Base-by-base conservation (phyloP, 805 yeast species). In the Peterozyma toletana region DNA sequence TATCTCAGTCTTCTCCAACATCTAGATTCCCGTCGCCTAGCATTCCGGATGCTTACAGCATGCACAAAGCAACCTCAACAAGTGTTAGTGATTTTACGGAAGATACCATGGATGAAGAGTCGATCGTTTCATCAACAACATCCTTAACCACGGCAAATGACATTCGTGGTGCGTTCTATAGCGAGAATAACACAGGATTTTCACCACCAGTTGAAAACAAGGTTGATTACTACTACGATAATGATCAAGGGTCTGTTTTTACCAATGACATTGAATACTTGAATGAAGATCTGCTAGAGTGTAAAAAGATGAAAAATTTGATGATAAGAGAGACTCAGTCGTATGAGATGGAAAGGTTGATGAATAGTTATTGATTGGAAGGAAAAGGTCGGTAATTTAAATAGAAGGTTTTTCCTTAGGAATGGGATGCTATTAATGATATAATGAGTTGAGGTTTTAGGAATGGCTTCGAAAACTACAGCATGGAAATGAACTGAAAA, bases 291-390 rank as follows among this genome's bases (percentile, higher is more conserved):
- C 40, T 39, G 37, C 27, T 36, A 14, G 42, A 37, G 30, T 27
- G 16, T 2, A 41, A 41, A 14, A 35, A 45, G 11, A 35, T 17
- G 18, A 44, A 40, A 35, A 42, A 41, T 42, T 27, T 42, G 14
- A 29, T 35, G 35, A 21, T 21, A 21, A 21, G 27, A 21, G 48
- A 45, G 29, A 45, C 36, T 6, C 15, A 41, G 37, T 30, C 42
- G 27, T 30, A 37, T 30, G 44, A 45, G 17, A 45, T 41, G 45
- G 13, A 14, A 18, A 41, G 38, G 35, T 33, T 41, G 36, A 21
- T 35, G 2, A 39, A 33, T 16, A 33, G 39, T 2, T 43, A 31
- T 39, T 16, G 21, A 29, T 5, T 15, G 11, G 13, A 9, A 29
- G 29, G 11, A 15, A 9, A 9, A 15, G 31, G 16, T 11, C 9